Evolutionary conservation across 768 basidiomycete genomes (phyloP), one percentile per base, ranked within the genome.

Genomic region (Cantharellus anzutake): DNA sequence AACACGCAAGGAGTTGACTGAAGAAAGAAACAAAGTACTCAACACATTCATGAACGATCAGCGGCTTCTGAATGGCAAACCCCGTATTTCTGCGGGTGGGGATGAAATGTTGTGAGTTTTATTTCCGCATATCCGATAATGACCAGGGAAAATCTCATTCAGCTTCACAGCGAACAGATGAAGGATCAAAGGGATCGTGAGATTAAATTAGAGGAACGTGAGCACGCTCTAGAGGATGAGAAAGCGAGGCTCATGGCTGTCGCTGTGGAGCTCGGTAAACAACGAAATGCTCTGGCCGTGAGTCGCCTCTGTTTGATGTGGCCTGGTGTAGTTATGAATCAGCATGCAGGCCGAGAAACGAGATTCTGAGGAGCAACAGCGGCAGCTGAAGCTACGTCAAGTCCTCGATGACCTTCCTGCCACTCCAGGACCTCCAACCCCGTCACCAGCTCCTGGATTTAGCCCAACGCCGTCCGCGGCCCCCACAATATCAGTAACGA

Each of bases 221-320:
- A 71, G 65, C 70, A 69, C 58, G 77, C 48, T 29, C 59, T 16
- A 39, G 52, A 61, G 37, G 42, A 44, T 14, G 84, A 89, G 63
- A 76, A 82, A 5, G 72, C 72, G 58, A 78, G 78, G 61, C 80
- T 85, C 63, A 79, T 80, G 0, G 78, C 81, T 61, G 81, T 81
- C 29, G 75, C 81, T 7, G 70, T 84, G 20, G 75, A 73, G 60
- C 70, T 89, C 35, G 80, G 56, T 11, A 39, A 42, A 57, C 39
- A 57, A 41, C 52, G 52, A 37, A 37, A 37, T 7, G 11, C 52
- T 55, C 7, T 55, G 35, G 52, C 52, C 38, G 52, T 55, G 35
- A 11, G 7, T 55, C 52, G 44, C 11, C 52, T 55, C 20, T 29
- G 20, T 29, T 29, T 29, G 20, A 29, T 29, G 20, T 29, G 20